These are phyloP conservation scores for Eimeria zaria DNA, from an alignment of 169 alveolate species.

Conservation along the genomic window DNA sequence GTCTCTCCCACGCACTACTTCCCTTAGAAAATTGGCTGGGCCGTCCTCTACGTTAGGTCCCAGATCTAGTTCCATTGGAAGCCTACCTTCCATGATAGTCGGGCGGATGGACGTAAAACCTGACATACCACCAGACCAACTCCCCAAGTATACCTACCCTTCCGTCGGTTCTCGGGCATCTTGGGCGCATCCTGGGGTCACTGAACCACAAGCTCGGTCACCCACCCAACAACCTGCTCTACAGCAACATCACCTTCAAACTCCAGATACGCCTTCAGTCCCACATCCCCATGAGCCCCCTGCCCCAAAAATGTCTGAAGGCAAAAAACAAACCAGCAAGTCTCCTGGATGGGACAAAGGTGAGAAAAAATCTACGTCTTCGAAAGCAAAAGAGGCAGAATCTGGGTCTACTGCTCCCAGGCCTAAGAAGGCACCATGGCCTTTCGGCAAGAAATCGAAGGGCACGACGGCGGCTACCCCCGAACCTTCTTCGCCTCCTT, in stretches of 20 bases:
- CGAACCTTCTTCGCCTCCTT: neutral
- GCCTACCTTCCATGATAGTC: no score
- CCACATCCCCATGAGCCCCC: neutral
- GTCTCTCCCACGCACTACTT: neutral
- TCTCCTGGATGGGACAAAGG: neutral
- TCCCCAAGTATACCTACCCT: no score
- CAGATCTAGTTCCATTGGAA: no score
- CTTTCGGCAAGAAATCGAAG: neutral
- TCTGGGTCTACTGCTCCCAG: neutral
- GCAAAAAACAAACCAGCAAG: neutral
- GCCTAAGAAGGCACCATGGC: neutral
- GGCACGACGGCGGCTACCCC: neutral
- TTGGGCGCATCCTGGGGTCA: no score
- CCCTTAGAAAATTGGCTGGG: no score
- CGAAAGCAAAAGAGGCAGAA: neutral
- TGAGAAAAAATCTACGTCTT: neutral
- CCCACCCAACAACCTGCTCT: neutral
- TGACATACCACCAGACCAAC: no score
- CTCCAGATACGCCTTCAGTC: neutral
- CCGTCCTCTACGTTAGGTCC: neutral
- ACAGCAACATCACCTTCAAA: neutral
- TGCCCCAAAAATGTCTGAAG: neutral
- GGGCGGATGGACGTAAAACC: no score
- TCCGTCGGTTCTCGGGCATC: no score
- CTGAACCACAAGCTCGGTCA: no score